phyloP scores from a whole-genome alignment of 305 asterid genomes.

The Fraxinus latifolia region DNA sequence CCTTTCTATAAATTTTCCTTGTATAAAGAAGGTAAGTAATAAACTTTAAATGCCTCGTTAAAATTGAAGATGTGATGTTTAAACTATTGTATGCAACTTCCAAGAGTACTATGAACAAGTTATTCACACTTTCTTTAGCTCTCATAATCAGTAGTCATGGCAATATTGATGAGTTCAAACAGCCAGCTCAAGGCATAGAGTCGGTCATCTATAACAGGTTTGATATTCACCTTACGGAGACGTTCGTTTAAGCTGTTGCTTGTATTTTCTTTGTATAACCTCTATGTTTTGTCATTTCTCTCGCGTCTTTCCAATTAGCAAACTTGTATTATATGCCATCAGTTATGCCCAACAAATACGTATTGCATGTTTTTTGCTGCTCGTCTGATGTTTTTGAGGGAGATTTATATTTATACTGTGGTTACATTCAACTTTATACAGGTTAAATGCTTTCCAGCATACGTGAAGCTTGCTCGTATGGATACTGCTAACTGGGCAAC shows the following conservation, averaged over 20 bases:
- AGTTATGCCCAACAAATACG: not conserved
- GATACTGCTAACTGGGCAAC: not conserved
- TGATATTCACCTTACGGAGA: not conserved
- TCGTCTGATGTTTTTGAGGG: not conserved
- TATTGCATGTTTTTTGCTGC: not conserved
- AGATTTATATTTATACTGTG: not conserved
- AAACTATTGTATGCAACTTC: not conserved
- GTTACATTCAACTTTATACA: not conserved
- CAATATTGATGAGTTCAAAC: constrained; percentile 8
- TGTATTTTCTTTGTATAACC: not conserved
- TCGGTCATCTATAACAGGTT: not conserved
- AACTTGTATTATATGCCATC: not conserved
- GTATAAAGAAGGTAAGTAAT: not conserved
- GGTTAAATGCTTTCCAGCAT: constrained; percentile 15
- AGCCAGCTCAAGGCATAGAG: not conserved
- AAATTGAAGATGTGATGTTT: not conserved
- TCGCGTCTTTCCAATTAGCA: not conserved
- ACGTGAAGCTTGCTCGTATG: not conserved
- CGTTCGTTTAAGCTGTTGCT: not conserved
- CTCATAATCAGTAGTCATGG: not conserved
- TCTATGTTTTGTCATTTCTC: not conserved
- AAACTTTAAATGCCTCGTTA: not conserved
- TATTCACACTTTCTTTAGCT: not conserved
- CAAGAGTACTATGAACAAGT: not conserved
- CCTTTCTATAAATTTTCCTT: not conserved